Evolutionary conservation across 2,329 filamentous ascomycete genomes (phyloP).

Genomic region (Botrytis cinerea): DNA sequence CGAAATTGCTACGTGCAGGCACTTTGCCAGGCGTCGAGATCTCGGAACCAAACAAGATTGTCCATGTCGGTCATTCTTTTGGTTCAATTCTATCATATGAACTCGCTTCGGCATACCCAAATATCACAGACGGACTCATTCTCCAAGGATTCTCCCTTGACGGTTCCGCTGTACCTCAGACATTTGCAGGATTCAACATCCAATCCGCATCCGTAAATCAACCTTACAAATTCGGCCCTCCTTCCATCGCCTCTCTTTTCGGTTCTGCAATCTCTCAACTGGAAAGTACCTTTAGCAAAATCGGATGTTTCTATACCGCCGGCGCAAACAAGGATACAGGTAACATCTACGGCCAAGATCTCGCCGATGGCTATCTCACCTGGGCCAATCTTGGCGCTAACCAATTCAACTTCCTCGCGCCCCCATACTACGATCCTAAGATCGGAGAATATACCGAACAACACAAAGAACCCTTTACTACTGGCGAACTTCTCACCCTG

Average conservation of each 20-base stretch:
- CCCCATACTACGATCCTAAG: slow-evolving; percentile 11
- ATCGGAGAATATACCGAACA: slow-evolving; percentile 7
- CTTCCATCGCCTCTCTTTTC: not conserved
- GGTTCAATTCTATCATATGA: slow-evolving; percentile 16
- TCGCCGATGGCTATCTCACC: slow-evolving; percentile 16
- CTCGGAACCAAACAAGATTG: slow-evolving; percentile 1
- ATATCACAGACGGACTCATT: slow-evolving; percentile 19
- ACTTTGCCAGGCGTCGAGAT: not conserved
- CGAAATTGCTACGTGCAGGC: slow-evolving; percentile 6
- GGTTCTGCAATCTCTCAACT: not conserved
- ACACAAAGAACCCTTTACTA: slow-evolving; percentile 4
- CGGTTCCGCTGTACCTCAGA: not conserved
- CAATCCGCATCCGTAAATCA: slow-evolving; percentile 9
- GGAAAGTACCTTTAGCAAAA: not conserved
- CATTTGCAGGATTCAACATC: slow-evolving; percentile 3
- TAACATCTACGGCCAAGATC: not conserved
- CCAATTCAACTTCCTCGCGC: slow-evolving; percentile 17
- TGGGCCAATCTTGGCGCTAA: slow-evolving; percentile 18
- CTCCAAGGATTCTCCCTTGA: slow-evolving; percentile 22
- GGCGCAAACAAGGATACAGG: not conserved
- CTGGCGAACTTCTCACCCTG: slow-evolving; percentile 2
- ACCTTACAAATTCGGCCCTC: not conserved
- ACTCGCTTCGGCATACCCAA: slow-evolving; percentile 14
- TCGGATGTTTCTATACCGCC: slow-evolving; percentile 2
- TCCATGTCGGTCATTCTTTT: slow-evolving; percentile 22